A percentile compares a stretch with the other conserved stretches of the same genome.
phyloP scores from a whole-genome alignment of 768 basidiomycete species.

The Lentinula aciculospora region DNA sequence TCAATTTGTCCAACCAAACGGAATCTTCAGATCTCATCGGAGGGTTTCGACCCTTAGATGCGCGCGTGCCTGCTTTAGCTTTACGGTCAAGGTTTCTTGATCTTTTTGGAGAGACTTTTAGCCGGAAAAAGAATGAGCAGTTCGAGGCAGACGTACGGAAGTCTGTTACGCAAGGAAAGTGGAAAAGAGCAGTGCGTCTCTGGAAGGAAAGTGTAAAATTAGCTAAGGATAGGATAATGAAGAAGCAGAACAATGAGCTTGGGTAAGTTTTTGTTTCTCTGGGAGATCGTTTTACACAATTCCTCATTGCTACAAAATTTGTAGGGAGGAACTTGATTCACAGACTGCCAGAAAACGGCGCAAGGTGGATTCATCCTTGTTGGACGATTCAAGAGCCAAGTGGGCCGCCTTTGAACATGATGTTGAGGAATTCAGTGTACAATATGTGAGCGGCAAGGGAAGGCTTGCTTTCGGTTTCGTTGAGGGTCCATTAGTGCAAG shows the following conservation, averaged over 20 bases:
- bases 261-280: constrained; percentile 17
- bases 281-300: not conserved
- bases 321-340: constrained; percentile 22
- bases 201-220: constrained; percentile 77
- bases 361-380: constrained; percentile 44
- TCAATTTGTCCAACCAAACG: constrained; percentile 95
- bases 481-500: constrained; percentile 93
- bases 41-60: constrained; percentile 94
- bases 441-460: constrained; percentile 82
- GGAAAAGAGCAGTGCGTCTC: constrained; percentile 76
- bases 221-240: constrained; percentile 58
- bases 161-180: constrained; percentile 76
- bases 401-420: constrained; percentile 70
- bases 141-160: constrained; percentile 79
- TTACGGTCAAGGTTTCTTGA: constrained; percentile 73
- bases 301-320: not conserved
- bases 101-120: constrained; percentile 84
- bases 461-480: constrained; percentile 94
- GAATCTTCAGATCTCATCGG: constrained; percentile 93
- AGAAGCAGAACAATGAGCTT: constrained; percentile 20
- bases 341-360: constrained; percentile 64
- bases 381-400: constrained; percentile 37
- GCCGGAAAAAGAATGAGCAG: constrained; percentile 81
- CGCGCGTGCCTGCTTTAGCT: constrained; percentile 66
- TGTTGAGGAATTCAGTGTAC: constrained; percentile 78